Conservation (phyloP, 305 asterid genomes). For the Plantago coronopus region DNA sequence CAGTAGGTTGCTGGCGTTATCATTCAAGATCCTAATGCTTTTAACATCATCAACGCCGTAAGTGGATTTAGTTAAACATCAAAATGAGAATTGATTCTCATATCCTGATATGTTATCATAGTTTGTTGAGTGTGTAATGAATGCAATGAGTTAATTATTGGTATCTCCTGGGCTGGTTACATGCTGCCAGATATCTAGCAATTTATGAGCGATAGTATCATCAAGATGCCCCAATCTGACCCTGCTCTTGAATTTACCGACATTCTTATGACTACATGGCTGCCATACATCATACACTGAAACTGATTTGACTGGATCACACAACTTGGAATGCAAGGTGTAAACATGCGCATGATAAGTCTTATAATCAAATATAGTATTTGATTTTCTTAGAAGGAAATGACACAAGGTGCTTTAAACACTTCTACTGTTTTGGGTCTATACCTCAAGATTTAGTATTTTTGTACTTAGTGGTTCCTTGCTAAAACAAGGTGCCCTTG, state of each 20-base stretch:
- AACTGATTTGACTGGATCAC: neutral
- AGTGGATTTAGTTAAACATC: conserved; percentile 34
- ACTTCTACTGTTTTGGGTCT: too few relatives aligned
- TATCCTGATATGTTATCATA: neutral
- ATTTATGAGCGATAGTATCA: neutral
- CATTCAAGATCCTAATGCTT: conserved; percentile 69
- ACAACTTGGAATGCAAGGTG: neutral
- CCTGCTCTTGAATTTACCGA: neutral
- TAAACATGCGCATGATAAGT: neutral
- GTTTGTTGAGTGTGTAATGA: neutral
- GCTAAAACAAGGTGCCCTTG: too few relatives aligned
- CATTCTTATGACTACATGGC: neutral
- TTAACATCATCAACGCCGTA: conserved; percentile 93
- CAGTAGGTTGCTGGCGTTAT: conserved; percentile 62
- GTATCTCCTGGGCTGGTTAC: neutral
- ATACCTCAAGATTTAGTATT: too few relatives aligned
- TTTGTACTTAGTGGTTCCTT: too few relatives aligned
- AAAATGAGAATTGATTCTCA: neutral
- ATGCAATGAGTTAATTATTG: too few relatives aligned
- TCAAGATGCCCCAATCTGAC: neutral
- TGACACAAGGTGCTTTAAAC: too few relatives aligned
- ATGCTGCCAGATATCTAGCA: neutral
- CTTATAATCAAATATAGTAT: too few relatives aligned
- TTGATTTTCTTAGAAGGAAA: neutral
- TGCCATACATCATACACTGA: neutral